Evolutionary conservation across 495 filamentous ascomycete species (phyloP).

Genomic region (Podospora fimiseda): DNA sequence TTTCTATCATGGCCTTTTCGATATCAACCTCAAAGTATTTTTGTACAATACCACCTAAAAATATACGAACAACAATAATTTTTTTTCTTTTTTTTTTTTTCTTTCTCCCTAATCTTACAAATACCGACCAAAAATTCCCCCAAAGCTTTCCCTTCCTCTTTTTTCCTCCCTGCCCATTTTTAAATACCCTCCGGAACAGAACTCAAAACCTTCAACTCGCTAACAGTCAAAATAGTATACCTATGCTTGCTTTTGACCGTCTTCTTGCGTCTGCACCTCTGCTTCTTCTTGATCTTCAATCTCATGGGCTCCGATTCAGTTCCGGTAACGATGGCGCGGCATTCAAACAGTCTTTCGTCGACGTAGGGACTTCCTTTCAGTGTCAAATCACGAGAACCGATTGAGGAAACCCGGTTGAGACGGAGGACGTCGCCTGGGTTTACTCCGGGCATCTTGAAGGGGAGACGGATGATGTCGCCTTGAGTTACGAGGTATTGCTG

Average conservation of each 20-base stretch:
- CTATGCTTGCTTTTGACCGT: conserved; percentile 75
- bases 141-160: background rate
- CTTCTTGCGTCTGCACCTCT: conserved; percentile 68
- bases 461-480: conserved; percentile 83
- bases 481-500: conserved; percentile 82
- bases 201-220: conserved; percentile 60
- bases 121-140: background rate
- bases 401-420: conserved; percentile 68
- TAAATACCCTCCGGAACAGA: background rate
- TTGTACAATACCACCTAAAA: too few species aligned
- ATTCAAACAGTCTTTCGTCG: conserved; percentile 76
- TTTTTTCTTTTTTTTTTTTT: background rate
- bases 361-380: conserved; percentile 70
- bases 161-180: background rate
- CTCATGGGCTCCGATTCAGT: conserved; percentile 83
- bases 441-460: conserved; percentile 87
- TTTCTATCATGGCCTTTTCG: too few species aligned
- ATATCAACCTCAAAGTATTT: too few species aligned
- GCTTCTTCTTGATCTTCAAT: conserved; percentile 88
- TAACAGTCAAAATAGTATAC: conserved; percentile 79
- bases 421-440: conserved; percentile 76
- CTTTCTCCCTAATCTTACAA: background rate
- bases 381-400: conserved; percentile 88
- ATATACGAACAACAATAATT: background rate
- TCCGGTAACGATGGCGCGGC: conserved; percentile 77